Evolutionary conservation across 768 basidiomycete genomes (phyloP), one percentile per base, ranked within the genome.

Genomic region (Boletales sp.): DNA sequence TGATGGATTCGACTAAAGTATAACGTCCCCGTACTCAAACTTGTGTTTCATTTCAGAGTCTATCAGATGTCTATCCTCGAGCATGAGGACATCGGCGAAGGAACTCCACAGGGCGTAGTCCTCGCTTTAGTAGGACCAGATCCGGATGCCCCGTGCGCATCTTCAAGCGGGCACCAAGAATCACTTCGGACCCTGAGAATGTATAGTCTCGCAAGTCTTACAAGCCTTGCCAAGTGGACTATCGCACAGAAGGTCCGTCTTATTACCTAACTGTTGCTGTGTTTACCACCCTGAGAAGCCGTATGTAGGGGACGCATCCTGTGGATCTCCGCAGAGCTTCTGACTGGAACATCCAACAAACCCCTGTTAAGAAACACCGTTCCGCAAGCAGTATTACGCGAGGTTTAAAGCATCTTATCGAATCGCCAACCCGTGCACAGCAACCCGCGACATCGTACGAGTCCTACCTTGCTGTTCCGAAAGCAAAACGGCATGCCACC

Each of bases 11-110:
- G 5, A 42, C 40, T 21, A 19, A 42, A 40, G 24, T 19, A 24
- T 34, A 18, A 27, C 21, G 15, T 24, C 5, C 30, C 31, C 15
- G 5, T 24, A 29, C 45, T 45, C 45, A 57, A 11, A 15, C 18
- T 4, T 30, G 21, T 21, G 21, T 34, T 51, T 30, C 17, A 39
- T 52, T 35, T 44, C 46, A 91, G 90, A 40, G 83, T 93, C 12
- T 79, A 80, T 62, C 89, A 93, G 62, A 81, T 92, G 79, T 75
- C 84, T 0, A 65, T 90, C 21, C 74, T 93, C 5, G 90, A 93
- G 66, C 60, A 72, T 30, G 77, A 78, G 45, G 72, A 76, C 43
- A 69, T 78, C 5, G 87, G 84, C 43, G 77, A 80, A 52, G 73
- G 74, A 34, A 70, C 70, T 0, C 81, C 81, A 2, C 83, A 87